Evolutionary conservation across 768 basidiomycete genomes (phyloP).

Genomic region (Jaapia argillacea): DNA sequence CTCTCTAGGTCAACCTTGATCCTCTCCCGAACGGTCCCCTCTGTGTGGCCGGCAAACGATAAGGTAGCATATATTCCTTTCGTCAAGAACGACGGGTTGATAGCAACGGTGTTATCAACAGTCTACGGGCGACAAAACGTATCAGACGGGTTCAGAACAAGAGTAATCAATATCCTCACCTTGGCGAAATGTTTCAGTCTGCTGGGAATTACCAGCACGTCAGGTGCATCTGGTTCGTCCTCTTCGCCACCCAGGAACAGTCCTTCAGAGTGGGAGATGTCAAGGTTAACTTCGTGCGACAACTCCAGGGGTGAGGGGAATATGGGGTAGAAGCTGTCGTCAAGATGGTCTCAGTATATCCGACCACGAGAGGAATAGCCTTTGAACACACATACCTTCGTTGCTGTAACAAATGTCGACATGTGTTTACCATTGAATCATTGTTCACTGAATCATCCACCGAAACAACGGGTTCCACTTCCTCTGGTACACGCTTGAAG

Average conservation of each 20-base stretch:
- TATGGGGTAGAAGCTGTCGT: constrained; percentile 81
- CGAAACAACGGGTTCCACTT: constrained; percentile 41
- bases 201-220: constrained; percentile 83
- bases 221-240: constrained; percentile 47
- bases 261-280: constrained; percentile 65
- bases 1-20: too few species aligned
- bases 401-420: constrained; percentile 78
- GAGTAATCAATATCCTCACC: constrained; percentile 30
- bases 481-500: constrained; percentile 47
- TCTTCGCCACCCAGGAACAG: constrained; percentile 24
- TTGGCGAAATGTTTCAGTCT: constrained; percentile 85
- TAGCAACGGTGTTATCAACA: constrained; percentile 64
- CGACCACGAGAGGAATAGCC: neutral
- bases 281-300: constrained; percentile 78
- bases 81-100: constrained; percentile 78
- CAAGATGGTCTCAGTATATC: too few species aligned
- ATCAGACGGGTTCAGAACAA: neutral
- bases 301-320: constrained; percentile 79
- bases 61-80: constrained; percentile 50
- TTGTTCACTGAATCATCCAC: constrained; percentile 35
- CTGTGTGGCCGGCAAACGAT: too few species aligned
- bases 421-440: constrained; percentile 75
- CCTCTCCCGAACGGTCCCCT: too few species aligned
- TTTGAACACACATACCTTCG: constrained; percentile 46
- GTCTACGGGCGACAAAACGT: constrained; percentile 31